phyloP scores from a whole-genome alignment of 371 early-diverging fungal species.

The Mortierella sp. region DNA sequence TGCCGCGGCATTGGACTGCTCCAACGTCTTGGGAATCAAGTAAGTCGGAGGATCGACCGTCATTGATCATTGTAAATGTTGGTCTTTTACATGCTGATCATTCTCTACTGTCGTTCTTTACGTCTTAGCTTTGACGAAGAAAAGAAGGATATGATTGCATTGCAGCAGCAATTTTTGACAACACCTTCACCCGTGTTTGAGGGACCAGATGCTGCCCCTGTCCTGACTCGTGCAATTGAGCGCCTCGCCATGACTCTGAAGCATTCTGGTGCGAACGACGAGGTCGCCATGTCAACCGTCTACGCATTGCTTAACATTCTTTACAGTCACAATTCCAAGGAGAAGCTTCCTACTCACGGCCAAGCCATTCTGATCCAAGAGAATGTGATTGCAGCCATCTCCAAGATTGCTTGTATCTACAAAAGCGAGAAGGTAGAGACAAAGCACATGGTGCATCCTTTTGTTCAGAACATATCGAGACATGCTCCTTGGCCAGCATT shows the following conservation, averaged over 20 bases:
- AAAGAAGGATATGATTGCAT: constrained; percentile 61
- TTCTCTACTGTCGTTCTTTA: not conserved
- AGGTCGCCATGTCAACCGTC: constrained; percentile 64
- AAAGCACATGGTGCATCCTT: not conserved
- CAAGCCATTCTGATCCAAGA: constrained; percentile 66
- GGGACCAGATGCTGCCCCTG: constrained; percentile 38
- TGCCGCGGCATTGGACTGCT: constrained; percentile 66
- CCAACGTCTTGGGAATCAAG: constrained; percentile 69
- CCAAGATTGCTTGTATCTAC: constrained; percentile 70
- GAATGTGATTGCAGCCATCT: constrained; percentile 68
- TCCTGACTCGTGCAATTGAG: constrained; percentile 65
- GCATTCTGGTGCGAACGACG: constrained; percentile 39
- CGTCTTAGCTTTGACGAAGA: constrained; percentile 56
- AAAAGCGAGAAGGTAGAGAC: constrained; percentile 61
- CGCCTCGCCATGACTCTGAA: constrained; percentile 69
- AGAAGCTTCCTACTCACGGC: constrained; percentile 48
- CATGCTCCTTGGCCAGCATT: no score
- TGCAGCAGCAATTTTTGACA: constrained; percentile 67
- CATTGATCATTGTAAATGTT: no score
- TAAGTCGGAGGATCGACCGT: constrained; percentile 36
- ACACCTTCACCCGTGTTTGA: constrained; percentile 72
- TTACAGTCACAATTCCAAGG: constrained; percentile 54
- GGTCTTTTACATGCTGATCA: not conserved
- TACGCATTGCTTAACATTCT: constrained; percentile 64
- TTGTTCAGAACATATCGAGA: not conserved